A percentile compares a stretch with the other conserved stretches of the same genome.
phyloP scores from a whole-genome alignment of 352 stramenopile species.

The Thraustochytrium striatum region DNA sequence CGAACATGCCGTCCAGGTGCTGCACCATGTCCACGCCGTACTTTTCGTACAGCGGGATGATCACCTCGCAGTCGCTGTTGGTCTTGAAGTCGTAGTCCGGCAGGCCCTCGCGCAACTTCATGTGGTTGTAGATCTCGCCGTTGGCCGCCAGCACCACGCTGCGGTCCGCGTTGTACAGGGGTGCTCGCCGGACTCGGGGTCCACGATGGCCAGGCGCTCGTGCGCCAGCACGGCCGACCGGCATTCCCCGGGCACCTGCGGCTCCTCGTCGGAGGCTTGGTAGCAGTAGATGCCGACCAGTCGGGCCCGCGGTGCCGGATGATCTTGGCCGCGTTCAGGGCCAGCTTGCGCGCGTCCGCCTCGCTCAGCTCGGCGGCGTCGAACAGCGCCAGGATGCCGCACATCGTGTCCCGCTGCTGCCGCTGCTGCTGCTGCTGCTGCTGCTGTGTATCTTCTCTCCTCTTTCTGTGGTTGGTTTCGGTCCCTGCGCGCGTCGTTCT shows the following conservation, averaged over 20 bases:
- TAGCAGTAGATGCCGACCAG: conserved; percentile 47
- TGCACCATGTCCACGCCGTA: conserved; percentile 70
- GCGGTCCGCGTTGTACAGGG: conserved; percentile 58
- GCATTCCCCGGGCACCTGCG: too few relatives aligned
- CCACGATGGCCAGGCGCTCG: conserved; percentile 96
- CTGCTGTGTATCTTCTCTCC: too few relatives aligned
- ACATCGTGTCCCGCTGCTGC: conserved; percentile 22
- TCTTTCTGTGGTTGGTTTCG: too few relatives aligned
- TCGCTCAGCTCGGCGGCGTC: not conserved
- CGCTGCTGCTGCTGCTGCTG: too few relatives aligned
- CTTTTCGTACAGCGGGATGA: conserved; percentile 77
- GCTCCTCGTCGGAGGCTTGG: conserved; percentile 14
- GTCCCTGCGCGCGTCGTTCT: too few relatives aligned
- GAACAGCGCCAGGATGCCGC: conserved; percentile 43
- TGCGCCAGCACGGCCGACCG: conserved; percentile 73
- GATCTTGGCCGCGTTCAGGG: conserved; percentile 46
- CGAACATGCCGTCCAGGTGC: conserved; percentile 95
- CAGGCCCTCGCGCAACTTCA: conserved; percentile 81
- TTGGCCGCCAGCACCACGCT: conserved; percentile 91
- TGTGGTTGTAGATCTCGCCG: conserved; percentile 99
- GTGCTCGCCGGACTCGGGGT: conserved; percentile 92
- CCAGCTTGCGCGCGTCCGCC: conserved; percentile 39
- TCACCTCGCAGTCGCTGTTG: conserved; percentile 95
- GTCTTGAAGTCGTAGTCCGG: conserved; percentile 87
- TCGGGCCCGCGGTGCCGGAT: conserved; percentile 49